Evolutionary conservation across 176 grass and related monocot species (phyloP), one percentile per base, ranked within the genome.

Genomic region (Dactylis glomerata): DNA sequence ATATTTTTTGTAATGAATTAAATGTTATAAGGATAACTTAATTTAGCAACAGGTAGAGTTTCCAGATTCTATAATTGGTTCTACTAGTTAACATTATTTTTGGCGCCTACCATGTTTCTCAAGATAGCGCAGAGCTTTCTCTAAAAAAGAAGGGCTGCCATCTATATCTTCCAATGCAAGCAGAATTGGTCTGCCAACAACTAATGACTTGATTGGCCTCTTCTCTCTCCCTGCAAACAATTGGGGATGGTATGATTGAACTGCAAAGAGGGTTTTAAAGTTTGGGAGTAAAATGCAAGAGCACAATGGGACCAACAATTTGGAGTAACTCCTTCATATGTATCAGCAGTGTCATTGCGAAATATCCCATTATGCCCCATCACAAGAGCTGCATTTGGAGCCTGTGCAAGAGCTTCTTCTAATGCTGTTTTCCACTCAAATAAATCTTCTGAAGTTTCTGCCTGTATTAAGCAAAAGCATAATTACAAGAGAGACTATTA

Each of bases 321-420:
- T 83, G 89, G 91, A 69, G 90, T 70, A 89, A 93, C 83, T 81
- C 87, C 88, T 81, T 99, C 96, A 71, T 89, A 99, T 89, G 93
- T 82, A 54, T 94, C 96, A 82, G 86, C 38, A 26, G 87, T 94
- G 30, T 99, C 96, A 73, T 96, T 99, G 65, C 84, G 91, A 91
- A 96, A 96, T 88, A 99, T 99, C 59, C 96, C 96, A 92, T 99
- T 99, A 86, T 99, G 93, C 63, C 96, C 96, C 96, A 99, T 96
- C 50, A 99, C 93, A 91, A 99, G 96, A 88, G 93, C 97, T 76
- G 93, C 97, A 91, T 92, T 99, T 77, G 97, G 97, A 92, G 97
- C 97, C 85, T 94, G 97, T 62, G 93, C 90, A 82, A 99, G 92
- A 86, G 97, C 97, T 84, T 94, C 87, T 89, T 99, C 92, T 78